Evolutionary conservation across 768 basidiomycete species (phyloP), one percentile per base, ranked within the genome.

Genomic region (Leccinum rimulosum): DNA sequence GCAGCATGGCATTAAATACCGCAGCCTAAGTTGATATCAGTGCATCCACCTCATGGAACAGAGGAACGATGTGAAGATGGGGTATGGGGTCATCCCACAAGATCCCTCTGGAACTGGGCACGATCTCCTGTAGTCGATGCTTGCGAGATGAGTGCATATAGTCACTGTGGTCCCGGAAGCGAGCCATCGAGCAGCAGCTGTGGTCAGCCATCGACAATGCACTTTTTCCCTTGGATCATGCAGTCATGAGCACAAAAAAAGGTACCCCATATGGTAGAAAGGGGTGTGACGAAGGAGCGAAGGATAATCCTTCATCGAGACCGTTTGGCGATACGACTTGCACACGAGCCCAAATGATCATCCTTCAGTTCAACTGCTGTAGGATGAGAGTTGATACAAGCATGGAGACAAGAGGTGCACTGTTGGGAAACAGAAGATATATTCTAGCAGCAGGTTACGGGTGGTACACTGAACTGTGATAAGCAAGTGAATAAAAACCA

Each of bases 1-100:
- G 7, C 15, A 35, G 51, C 25, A 40, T 1, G 43, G 33, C 15
- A 47, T 62, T 71, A 66, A 61, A 71, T 73, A 70, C 57, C 22
- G 25, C 28, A 36, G 17, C 31, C 12, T 12, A 14, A 30, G 33
- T 49, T 15, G 40, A 17, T 30, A 50, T 45, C 33, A 12, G 54
- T 50, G 17, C 25, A 51, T 31, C n/a, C 36, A 38, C 50, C 54
- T 54, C 59, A 45, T 60, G 59, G 54, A 35, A 50, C 28, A 40
- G 48, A 65, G 35, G 56, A 50, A 52, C 58, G 27, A 38, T 38
- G 54, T 33, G 61, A 55, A 52, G 30, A 35, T 38, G n/a, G 22
- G 9, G 35, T 33, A 50, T 22, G 53, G 38, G 15, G 25, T 28
- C n/a, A 15, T 36, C 5, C 8, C 57, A 65, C 54, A 35, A 47